Base-by-base conservation (phyloP, 2,329 filamentous ascomycete genomes). In the Emericellopsis cladophorae region DNA sequence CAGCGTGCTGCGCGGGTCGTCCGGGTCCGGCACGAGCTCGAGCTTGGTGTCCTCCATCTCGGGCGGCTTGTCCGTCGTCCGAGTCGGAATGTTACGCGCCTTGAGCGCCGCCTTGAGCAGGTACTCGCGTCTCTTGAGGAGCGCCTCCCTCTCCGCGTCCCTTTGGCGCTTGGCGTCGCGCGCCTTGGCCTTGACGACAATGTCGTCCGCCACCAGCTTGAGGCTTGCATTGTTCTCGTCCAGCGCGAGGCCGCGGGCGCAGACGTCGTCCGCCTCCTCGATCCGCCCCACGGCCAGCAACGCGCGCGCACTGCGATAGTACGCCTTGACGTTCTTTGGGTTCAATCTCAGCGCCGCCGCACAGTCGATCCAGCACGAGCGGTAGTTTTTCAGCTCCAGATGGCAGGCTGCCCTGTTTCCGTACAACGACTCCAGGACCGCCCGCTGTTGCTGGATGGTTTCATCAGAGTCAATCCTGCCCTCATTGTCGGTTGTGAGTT, bases 381-480 rank as follows among this genome's bases (percentile, higher is more conserved):
- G 81, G 64, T 89, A 92, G 66, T 98, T 98, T 57, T 78, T 76
- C 48, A 95, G 71, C 59, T 88, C 82, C 45, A 98, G 70, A 58
- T 96, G 84, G 62, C 87, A 94, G 23, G 93, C 78, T 1, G 90
- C 89, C 45, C 92, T 79, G 62, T 98, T 98, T 46, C 83, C 76
- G 58, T 89, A 80, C 45, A 87, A 81, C 2, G 79, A 73, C 62
- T 93, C 88, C 42, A 89, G 74, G 39, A 84, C 67, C 42, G 68
- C 63, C 36, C 66, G 69, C 60, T 90, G 76, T 50, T 75, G 66
- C 43, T 66, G 58, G 14, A 72, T 68, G 49, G 80, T 73, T 33
- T 79, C 80, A 40, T 76, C 73, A 2, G 49, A 49, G 40, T 61
- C 59, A 5, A 48, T 44, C 34, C 45, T 54, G 34, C 53, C 55